Percentiles rank a stretch among this genome's conserved stretches.
phyloP scores from a whole-genome alignment of 768 basidiomycete species.

The Tephrocybe rancida region DNA sequence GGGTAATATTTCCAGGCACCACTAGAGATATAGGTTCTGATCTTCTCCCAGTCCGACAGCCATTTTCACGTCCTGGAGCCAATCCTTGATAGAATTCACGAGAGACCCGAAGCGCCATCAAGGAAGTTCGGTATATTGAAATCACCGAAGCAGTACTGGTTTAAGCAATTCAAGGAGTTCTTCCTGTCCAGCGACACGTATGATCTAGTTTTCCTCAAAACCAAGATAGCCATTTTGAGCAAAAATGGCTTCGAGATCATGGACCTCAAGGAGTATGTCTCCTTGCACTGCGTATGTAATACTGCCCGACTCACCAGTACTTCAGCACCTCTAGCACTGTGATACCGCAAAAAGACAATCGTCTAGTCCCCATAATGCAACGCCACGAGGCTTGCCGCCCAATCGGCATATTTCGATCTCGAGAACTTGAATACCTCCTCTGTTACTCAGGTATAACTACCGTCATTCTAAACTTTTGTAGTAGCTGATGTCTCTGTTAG shows the following conservation, averaged over 20 bases:
- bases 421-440: constrained; percentile 86
- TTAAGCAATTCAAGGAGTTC: constrained; percentile 88
- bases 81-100: constrained; percentile 83
- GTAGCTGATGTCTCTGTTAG: constrained; percentile 37
- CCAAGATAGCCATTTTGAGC: constrained; percentile 89
- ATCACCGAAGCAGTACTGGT: constrained; percentile 85
- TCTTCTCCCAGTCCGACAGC: constrained; percentile 60
- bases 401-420: constrained; percentile 87
- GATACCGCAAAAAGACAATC: constrained; percentile 75
- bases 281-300: neutral
- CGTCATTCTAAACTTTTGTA: neutral
- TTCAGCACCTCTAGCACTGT: constrained; percentile 81
- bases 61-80: constrained; percentile 95
- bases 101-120: constrained; percentile 64
- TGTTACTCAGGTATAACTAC: constrained; percentile 78
- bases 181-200: constrained; percentile 85
- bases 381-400: constrained; percentile 82
- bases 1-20: constrained; percentile 52
- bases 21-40: constrained; percentile 3
- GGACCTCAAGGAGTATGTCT: constrained; percentile 87
- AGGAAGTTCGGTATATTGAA: constrained; percentile 64
- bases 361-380: constrained; percentile 68
- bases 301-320: neutral
- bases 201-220: constrained; percentile 88
- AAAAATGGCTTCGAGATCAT: constrained; percentile 97